Evolutionary conservation across 2,329 filamentous ascomycete genomes (phyloP).

Genomic region (Pseudogymnoascus sp.): DNA sequence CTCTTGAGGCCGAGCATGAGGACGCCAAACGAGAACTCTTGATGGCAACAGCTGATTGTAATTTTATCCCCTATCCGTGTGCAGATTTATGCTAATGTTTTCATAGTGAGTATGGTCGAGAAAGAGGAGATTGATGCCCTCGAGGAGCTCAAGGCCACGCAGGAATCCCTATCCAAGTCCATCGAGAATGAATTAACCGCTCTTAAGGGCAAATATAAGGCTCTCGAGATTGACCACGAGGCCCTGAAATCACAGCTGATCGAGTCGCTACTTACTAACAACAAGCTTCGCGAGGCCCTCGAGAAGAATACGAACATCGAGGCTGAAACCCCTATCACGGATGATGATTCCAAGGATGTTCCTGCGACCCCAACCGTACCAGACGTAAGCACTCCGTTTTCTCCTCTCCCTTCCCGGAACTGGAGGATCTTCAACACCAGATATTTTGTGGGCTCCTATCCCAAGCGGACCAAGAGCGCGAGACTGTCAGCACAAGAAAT

Average conservation of each 20-base stretch:
- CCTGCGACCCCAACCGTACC: neutral
- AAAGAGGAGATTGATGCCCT: slow-evolving; percentile 49
- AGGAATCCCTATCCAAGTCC: slow-evolving; percentile 51
- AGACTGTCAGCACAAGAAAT: neutral
- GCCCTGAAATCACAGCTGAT: slow-evolving; percentile 54
- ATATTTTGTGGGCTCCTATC: neutral
- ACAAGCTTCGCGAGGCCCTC: slow-evolving; percentile 49
- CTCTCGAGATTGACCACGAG: slow-evolving; percentile 45
- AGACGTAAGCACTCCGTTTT: slow-evolving; percentile 2
- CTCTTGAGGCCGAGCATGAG: slow-evolving; percentile 36
- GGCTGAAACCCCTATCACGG: neutral
- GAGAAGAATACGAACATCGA: slow-evolving; percentile 18
- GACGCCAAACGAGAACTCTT: slow-evolving; percentile 51
- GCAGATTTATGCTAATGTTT: slow-evolving; percentile 17
- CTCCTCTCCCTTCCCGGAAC: neutral
- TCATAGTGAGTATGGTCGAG: slow-evolving; percentile 44
- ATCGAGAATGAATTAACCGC: slow-evolving; percentile 51
- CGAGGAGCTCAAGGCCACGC: slow-evolving; percentile 51
- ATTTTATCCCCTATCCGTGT: slow-evolving; percentile 23
- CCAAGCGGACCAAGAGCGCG: neutral
- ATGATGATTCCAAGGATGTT: neutral
- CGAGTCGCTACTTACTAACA: slow-evolving; percentile 52
- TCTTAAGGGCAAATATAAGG: slow-evolving; percentile 44
- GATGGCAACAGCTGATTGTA: slow-evolving; percentile 45
- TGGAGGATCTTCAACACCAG: slow-evolving; percentile 5